Evolutionary conservation across 192 early-diverging fungal species (phyloP).

Genomic region (Umbelopsis sp.): DNA sequence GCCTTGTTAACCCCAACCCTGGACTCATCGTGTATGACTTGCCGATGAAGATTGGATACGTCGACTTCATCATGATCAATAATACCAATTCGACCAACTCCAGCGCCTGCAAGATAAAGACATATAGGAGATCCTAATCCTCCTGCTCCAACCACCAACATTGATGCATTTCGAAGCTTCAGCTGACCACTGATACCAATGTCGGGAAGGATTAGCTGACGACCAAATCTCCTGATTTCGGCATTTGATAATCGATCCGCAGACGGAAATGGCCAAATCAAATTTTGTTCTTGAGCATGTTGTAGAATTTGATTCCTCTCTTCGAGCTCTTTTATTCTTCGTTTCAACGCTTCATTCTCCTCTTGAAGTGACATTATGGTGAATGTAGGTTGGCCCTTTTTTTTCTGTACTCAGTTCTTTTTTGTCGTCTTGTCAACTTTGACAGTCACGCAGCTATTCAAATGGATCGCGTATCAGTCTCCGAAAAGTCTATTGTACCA

Average conservation of each 20-base stretch:
- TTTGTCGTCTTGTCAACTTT: not conserved
- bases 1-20: conserved; percentile 72
- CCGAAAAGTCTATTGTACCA: not conserved
- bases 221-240: conserved; percentile 81
- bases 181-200: conserved; percentile 80
- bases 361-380: conserved; percentile 13
- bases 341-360: conserved; percentile 19
- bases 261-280: conserved; percentile 16
- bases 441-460: not conserved
- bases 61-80: conserved; percentile 94
- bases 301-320: not conserved
- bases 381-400: not conserved
- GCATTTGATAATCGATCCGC: conserved; percentile 56
- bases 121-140: conserved; percentile 89
- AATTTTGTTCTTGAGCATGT: not conserved
- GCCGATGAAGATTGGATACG: conserved; percentile 90
- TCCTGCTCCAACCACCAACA: conserved; percentile 92
- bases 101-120: conserved; percentile 88
- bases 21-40: conserved; percentile 87
- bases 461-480: not conserved
- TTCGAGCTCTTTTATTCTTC: conserved; percentile 22
- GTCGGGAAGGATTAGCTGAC: conserved; percentile 83
- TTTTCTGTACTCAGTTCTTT: not conserved
- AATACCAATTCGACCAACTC: conserved; percentile 86
- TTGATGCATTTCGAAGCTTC: conserved; percentile 68